Evolutionary conservation across 2,329 filamentous ascomycete species (phyloP).

Genomic region (Fusarium drepaniforme): DNA sequence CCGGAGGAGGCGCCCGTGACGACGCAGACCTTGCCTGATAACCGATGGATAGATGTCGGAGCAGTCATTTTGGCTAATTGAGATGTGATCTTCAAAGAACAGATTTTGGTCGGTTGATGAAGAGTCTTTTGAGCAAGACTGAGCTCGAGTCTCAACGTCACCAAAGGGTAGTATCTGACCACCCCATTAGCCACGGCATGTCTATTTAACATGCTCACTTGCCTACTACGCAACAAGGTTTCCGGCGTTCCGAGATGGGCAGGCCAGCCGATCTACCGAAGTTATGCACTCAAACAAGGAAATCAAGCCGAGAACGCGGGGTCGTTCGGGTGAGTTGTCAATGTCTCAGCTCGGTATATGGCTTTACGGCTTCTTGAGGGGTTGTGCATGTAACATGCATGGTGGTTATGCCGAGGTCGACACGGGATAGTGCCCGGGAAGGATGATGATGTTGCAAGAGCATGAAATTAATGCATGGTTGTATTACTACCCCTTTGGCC

Average conservation of each 20-base stretch:
- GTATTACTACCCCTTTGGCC: slow-evolving; percentile 10
- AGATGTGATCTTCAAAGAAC: accelerated
- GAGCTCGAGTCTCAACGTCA: background rate
- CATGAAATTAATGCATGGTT: background rate
- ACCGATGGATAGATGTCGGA: slow-evolving; percentile 2
- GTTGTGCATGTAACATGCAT: background rate
- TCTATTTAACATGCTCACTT: background rate
- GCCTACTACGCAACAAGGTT: background rate
- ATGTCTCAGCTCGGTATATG: background rate
- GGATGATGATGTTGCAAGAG: background rate
- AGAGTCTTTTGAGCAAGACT: background rate
- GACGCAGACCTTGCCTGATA: slow-evolving; percentile 50
- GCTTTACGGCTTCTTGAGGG: background rate
- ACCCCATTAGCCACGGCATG: background rate
- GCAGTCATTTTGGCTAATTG: background rate
- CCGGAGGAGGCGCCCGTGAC: slow-evolving; percentile 61
- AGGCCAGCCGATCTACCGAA: background rate
- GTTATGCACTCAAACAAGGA: background rate
- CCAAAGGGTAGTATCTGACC: background rate
- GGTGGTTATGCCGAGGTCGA: background rate
- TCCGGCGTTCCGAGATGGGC: background rate
- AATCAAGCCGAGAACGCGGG: background rate
- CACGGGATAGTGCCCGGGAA: background rate
- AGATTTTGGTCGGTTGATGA: background rate
- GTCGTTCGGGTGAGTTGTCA: background rate